phyloP scores from a whole-genome alignment of 2,329 filamentous ascomycete species.

The Cephalotrichum gorgonifer region DNA sequence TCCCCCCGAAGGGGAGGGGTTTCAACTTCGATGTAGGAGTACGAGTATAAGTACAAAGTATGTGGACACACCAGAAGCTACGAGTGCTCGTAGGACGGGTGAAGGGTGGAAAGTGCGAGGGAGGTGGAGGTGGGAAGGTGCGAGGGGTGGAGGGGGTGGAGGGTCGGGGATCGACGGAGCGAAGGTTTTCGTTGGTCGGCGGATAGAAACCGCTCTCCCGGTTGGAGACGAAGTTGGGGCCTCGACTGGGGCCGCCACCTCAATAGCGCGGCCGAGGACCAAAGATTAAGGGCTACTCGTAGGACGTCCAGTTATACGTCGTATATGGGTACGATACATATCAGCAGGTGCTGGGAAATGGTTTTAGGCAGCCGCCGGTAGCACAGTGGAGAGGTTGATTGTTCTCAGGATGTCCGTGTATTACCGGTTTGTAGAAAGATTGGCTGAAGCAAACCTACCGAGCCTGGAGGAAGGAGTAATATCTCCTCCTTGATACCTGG shows the following conservation, averaged over 20 bases:
- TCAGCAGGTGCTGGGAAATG: not conserved
- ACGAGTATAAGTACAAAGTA: no score
- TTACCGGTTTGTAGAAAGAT: no score
- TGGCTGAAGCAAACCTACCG: no score
- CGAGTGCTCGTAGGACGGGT: no score
- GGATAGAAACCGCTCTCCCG: not conserved
- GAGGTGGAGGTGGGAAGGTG: not conserved
- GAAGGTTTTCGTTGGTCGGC: not conserved
- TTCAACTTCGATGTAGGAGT: no score
- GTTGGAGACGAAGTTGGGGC: not conserved
- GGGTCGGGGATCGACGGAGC: not conserved
- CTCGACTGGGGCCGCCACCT: not conserved
- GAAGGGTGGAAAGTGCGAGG: not conserved
- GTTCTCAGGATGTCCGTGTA: no score
- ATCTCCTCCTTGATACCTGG: no score
- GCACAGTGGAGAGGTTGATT: no score
- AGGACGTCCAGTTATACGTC: not conserved
- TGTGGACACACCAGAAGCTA: no score
- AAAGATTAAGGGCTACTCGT: not conserved
- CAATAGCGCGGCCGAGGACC: not conserved
- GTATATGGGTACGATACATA: not conserved
- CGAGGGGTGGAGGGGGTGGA: not conserved
- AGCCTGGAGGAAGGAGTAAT: no score
- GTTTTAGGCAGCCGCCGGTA: no score
- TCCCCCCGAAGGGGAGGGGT: no score